Evolutionary conservation across 306 rosid genomes (phyloP), one percentile per base, ranked within the genome.

Genomic region (Quercus bicolor): DNA sequence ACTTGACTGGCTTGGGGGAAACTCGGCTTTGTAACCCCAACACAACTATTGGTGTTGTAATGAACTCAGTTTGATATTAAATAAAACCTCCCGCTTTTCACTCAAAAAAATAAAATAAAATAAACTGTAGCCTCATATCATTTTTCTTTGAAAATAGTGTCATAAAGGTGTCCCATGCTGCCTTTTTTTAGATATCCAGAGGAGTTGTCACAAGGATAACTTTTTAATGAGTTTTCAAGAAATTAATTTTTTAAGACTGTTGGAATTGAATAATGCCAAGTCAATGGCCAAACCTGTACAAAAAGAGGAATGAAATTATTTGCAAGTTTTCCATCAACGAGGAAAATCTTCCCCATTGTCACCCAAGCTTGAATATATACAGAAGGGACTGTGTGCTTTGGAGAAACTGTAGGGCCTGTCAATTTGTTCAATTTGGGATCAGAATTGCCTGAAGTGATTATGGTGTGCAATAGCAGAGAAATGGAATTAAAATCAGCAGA

Each of bases 321-420:
- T 33, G 98, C 97, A 81, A 88, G 90, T 75, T 92, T 92, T 76
- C 84, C 97, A 65, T 94, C 97, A 78, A 97, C 92, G 71, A 94
- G 94, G 85, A 97, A 94, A 81, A 94, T 91, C 88, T 94, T 94
- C 75, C 97, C 98, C 91, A 94, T 85, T 84, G 95, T 79, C 77
- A 94, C 71, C 98, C 98, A 94, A 68, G 92, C 97, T 72, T 91
- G 98, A 83, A 89, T 83, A 75, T 88, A 94, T 48, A 94, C 83
- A 75, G 97, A 90, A 73, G 93, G 97, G 53, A 97, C 86, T 77
- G 88, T 86, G 57, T 79, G 85, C 80, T 78, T 88, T 56, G 88
- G 81, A 84, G 91, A 91, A 74, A 73, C 66, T 29, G 77, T 21
- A 70, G 89, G 75, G 56, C 89, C 89, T 0, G 91, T 87, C 60